phyloP scores from a whole-genome alignment of 2,329 filamentous ascomycete species.

The Aspergillus transmontanensis region DNA sequence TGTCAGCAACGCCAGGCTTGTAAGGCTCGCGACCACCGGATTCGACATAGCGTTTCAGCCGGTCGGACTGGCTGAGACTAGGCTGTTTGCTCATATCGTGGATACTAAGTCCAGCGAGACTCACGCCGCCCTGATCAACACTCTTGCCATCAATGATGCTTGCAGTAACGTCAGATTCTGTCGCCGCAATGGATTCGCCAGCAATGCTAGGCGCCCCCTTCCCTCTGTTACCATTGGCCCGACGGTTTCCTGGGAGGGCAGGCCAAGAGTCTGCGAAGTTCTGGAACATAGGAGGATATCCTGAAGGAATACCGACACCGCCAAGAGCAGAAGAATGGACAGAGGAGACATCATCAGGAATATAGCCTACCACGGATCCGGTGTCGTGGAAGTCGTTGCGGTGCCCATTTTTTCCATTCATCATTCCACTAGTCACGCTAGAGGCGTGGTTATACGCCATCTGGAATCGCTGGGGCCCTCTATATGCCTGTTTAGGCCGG shows the following conservation, averaged over 20 bases:
- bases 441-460: slow-evolving; percentile 72
- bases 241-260: slow-evolving; percentile 70
- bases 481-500: slow-evolving; percentile 88
- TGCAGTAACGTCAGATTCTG: slow-evolving; percentile 81
- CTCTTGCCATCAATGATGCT: slow-evolving; percentile 76
- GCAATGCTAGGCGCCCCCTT: slow-evolving; percentile 76
- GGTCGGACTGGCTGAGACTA: slow-evolving; percentile 80
- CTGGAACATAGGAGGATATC: slow-evolving; percentile 94
- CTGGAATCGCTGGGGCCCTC: slow-evolving; percentile 83
- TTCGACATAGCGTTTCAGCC: slow-evolving; percentile 92
- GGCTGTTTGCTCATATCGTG: slow-evolving; percentile 71
- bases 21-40: slow-evolving; percentile 69
- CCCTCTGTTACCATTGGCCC: slow-evolving; percentile 65
- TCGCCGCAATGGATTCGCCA: slow-evolving; percentile 89
- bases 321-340: slow-evolving; percentile 91
- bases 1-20: slow-evolving; percentile 54
- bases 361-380: slow-evolving; percentile 90
- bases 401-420: slow-evolving; percentile 53
- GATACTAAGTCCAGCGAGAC: slow-evolving; percentile 79
- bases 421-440: slow-evolving; percentile 58
- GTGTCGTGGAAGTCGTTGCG: slow-evolving; percentile 67
- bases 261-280: slow-evolving; percentile 93
- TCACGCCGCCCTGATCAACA: slow-evolving; percentile 79
- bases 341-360: slow-evolving; percentile 94
- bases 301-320: slow-evolving; percentile 76